Base-by-base conservation (phyloP, 2,329 filamentous ascomycete species). In the Ophiosphaerella herpotricha region DNA sequence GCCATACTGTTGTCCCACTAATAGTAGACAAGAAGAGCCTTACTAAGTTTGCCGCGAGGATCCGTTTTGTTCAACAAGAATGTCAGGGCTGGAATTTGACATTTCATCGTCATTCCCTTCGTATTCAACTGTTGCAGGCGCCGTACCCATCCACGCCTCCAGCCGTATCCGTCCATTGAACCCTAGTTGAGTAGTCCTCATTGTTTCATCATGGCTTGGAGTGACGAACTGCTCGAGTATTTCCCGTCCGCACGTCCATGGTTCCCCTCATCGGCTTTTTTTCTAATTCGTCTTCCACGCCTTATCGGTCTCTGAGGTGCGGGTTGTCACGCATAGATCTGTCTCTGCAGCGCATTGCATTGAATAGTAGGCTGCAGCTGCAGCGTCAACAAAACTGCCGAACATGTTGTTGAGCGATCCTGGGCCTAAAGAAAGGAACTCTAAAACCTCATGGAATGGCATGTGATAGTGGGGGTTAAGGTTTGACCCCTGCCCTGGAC, bases 391-490 rank as follows among this genome's bases (percentile, higher is more conserved):
- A 33, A 39, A 48, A 50, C 47, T 35, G 38, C 44, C 36, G 36
- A 39, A 35, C 43, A 43, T 41, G 44, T 40, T 46, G 48, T 56
- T 49, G 42, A 54, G 50, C 44, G 4, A 21, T 21, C 18, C 4
- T 44, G 37, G 33, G 42, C 36, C 54, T 39, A 38, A 39, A 39
- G 42, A 46, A 46, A 45, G 32, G 43, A 45, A 37, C 37, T 40
- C 26, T 18, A 36, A 23, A 16, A 39, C 39, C 24, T 12, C 11
- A 14, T 7, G 31, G 36, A n/a, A 41, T 51, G 31, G 41, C 57
- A 60, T 60, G 57, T 60, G 57, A 60, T 56, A 56, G 55, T 60
- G 57, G 52, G 51, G 39, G 18, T 21, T 3, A 21, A 21, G 18
- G 4, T 21, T 4, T 21, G 18, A 21, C 41, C 37, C 24, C n/a